phyloP scores from a whole-genome alignment of 805 yeast species.

The Lachancea mirantina region DNA sequence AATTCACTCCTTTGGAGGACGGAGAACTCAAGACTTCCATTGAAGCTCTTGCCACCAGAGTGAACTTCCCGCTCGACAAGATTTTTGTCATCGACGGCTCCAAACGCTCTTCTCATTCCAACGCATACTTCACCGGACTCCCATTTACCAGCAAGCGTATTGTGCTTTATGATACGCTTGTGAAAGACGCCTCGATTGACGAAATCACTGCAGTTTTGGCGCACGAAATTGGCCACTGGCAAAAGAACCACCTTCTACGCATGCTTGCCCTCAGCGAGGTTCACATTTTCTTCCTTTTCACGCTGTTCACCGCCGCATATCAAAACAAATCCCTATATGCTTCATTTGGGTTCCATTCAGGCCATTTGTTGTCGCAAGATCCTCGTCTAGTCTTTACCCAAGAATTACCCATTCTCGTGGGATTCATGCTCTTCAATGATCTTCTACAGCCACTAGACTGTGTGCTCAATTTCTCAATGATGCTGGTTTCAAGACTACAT shows the following conservation, averaged over 20 bases:
- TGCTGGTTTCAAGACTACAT: constrained; percentile 70
- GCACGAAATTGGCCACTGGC: constrained; percentile 99
- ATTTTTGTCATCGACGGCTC: constrained; percentile 94
- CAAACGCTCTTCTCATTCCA: constrained; percentile 90
- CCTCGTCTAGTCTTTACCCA: constrained; percentile 24
- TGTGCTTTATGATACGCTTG: constrained; percentile 86
- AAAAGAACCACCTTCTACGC: constrained; percentile 76
- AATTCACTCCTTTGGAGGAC: constrained; percentile 79
- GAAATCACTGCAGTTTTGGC: constrained; percentile 93
- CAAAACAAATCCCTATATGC: constrained; percentile 69
- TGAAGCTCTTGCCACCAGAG: constrained; percentile 66
- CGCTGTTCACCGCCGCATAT: constrained; percentile 72
- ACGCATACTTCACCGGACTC: constrained; percentile 91
- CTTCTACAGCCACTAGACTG: constrained; percentile 73
- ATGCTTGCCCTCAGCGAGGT: constrained; percentile 58
- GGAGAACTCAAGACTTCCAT: constrained; percentile 82
- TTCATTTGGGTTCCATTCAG: constrained; percentile 63
- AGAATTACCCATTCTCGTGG: constrained; percentile 69
- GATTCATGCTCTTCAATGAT: constrained; percentile 73
- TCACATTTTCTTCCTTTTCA: constrained; percentile 58
- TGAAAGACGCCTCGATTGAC: constrained; percentile 63
- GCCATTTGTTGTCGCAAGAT: constrained; percentile 5
- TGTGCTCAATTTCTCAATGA: constrained; percentile 55
- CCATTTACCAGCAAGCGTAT: constrained; percentile 92
- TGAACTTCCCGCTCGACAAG: constrained; percentile 80